Percentiles rank a stretch among this genome's conserved stretches.
These are phyloP conservation scores for Ogataea glucozyma DNA, from an alignment of 805 yeast species.

Conservation along the genomic window DNA sequence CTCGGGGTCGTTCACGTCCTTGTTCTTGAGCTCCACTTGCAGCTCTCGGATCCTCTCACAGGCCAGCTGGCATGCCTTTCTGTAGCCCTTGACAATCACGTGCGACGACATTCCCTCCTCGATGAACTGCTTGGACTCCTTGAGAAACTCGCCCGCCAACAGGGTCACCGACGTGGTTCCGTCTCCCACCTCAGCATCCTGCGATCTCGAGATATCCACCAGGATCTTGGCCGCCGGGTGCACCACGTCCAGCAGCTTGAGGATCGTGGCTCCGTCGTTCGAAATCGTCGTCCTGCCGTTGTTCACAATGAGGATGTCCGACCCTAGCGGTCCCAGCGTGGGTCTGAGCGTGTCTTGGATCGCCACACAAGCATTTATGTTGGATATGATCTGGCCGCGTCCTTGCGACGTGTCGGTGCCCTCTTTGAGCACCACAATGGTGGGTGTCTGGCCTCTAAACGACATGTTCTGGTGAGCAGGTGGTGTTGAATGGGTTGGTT, in stretches of 20 bases:
- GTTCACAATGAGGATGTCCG: conserved; percentile 88
- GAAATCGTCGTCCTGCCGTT: conserved; percentile 92
- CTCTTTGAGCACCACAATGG: conserved; percentile 96
- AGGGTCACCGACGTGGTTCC: conserved; percentile 97
- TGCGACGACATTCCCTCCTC: conserved; percentile 97
- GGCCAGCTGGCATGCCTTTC: conserved; percentile 79
- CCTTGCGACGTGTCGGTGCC: conserved; percentile 99
- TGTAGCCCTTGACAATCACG: conserved; percentile 81
- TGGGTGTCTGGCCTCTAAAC: conserved; percentile 87
- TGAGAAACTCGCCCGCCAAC: conserved; percentile 90
- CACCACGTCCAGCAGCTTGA: conserved; percentile 88
- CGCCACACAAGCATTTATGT: conserved; percentile 95
- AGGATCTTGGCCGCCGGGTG: conserved; percentile 98
- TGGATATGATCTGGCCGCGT: conserved; percentile 89
- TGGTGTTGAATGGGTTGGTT: background rate
- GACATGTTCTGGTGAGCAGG: conserved; percentile 69
- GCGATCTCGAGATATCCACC: conserved; percentile 93
- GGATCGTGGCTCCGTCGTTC: conserved; percentile 96
- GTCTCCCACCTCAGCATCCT: conserved; percentile 98
- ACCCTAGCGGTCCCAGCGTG: conserved; percentile 96
- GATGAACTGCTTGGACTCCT: conserved; percentile 85
- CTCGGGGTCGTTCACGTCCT: conserved; percentile 49
- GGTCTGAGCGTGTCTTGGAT: conserved; percentile 94
- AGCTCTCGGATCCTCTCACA: conserved; percentile 70
- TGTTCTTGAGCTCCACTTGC: conserved; percentile 61